Base-by-base conservation (phyloP, 441 rosid species). In the Erodium trifolium region DNA sequence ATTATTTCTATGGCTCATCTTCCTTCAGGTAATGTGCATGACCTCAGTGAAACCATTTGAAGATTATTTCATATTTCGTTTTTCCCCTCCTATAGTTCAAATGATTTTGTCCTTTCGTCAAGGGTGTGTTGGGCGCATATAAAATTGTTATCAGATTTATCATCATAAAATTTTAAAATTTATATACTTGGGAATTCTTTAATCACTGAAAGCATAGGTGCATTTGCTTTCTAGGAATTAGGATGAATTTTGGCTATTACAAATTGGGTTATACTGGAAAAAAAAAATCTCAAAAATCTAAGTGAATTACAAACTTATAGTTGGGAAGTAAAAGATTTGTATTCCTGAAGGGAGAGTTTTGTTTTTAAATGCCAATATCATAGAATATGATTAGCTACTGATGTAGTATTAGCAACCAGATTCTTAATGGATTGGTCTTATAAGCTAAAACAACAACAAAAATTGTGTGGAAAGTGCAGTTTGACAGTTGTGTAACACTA, bases 1-100 rank as follows among this genome's bases (percentile, higher is more conserved):
- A 86, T 91, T 78, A 71, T 91, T 72, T 89, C 99, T 57, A 93
- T 93, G 99, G 85, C 77, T 71, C 96, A 93, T 79, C 77, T 84
- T 77, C 96, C 96, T 64, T 85, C 99, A 78, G 95, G 99, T 89
- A 85, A 75, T 72, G 67, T 67, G 35, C 63, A 65, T 67, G 59
- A 10, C 49, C 53, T 11, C n/a, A 10, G 39, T 57, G 34, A 41
- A 49, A 29, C 49, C 10, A 16, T 70, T 64, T 49, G 17, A 13
- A 4, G 55, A 49, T 49, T 12, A 49, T 49, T 49, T 49, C 57
- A 49, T 49, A n/a, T 13, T 49, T 49, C 12, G 57, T n/a, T 49
- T n/a, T 49, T n/a, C 17, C 57, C 17, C 57, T 49, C 12, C 18
- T 49, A 49, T 49, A 14, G 57, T 14, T 49, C 12, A 49, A 49